Evolutionary conservation across 805 yeast genomes (phyloP), one percentile per base, ranked within the genome.

Genomic region (Saturnispora saitoi): DNA sequence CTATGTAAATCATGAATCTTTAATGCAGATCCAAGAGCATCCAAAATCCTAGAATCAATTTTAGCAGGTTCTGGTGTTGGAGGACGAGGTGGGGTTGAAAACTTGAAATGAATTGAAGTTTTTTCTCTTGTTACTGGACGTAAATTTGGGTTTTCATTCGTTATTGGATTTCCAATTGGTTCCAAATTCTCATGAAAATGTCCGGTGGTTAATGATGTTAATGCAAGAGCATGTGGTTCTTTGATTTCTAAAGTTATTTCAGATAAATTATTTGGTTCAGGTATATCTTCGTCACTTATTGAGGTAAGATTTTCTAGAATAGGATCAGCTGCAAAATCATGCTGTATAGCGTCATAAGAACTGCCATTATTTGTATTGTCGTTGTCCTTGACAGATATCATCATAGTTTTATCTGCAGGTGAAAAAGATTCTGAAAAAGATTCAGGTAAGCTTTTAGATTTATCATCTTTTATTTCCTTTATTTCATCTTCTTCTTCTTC

Each of bases 31-130:
- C 50, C 45, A 12, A 43, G 32, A 3, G 43, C 50, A 11, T 37
- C 34, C 6, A 34, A 34, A 29, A 43, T 12, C 15, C 26, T 40
- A 4, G 61, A 56, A 32, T 54, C 51, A 12, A 61, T 51, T 29
- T 51, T 53, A 2, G 67, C 58, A 9, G 66, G 62, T 41, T 61
- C 61, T 2, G 65, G 61, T 3, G 60, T 54, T 4, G 56, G 53
- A 6, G 51, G 54, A 12, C 44, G 50, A 17, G 57, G 54, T n/a
- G 59, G 59, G 4, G 57, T 42, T 5, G 46, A 31, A 6, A 47
- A 38, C 20, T 51, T 54, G 14, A 50, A 54, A 9, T 38, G 30
- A 6, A 43, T 43, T 30, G 44, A 45, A 3, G 28, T 14, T n/a
- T 36, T 40, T 9, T 6, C 29, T 15, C 36, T 17, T 7, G 42